phyloP scores from a whole-genome alignment of 331 rosid genomes.

The Acacia concinna region DNA sequence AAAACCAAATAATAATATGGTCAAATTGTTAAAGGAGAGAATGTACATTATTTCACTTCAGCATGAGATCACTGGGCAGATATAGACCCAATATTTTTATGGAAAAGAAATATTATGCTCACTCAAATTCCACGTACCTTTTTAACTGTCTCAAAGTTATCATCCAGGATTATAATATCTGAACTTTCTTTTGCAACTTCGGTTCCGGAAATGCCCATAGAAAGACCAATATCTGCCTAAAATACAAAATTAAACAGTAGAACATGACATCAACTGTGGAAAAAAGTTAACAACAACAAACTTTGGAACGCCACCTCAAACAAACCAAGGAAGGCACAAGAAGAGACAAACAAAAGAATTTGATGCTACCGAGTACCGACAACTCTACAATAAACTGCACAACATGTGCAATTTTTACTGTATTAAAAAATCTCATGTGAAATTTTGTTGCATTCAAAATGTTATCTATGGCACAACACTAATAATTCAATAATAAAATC shows the following conservation, averaged over 20 bases:
- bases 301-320: slow-evolving; percentile 27
- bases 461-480: neutral
- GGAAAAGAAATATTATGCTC: slow-evolving; percentile 1
- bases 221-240: slow-evolving; percentile 99
- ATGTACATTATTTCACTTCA: slow-evolving; percentile 1
- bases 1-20: slow-evolving; percentile 14
- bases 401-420: slow-evolving; percentile 16
- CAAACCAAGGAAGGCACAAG: slow-evolving; percentile 21
- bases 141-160: slow-evolving; percentile 91
- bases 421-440: slow-evolving; percentile 7
- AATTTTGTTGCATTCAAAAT: slow-evolving; percentile 20
- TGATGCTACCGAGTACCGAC: slow-evolving; percentile 6
- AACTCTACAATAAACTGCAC: slow-evolving; percentile 16
- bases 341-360: slow-evolving; percentile 17
- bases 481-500: slow-evolving; percentile 6
- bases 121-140: slow-evolving; percentile 51
- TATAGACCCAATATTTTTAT: neutral
- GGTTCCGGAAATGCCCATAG: slow-evolving; percentile 98
- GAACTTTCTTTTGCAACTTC: slow-evolving; percentile 99
- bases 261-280: slow-evolving; percentile 41
- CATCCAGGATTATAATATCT: slow-evolving; percentile 94
- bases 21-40: neutral
- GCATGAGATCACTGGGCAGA: slow-evolving; percentile 7
- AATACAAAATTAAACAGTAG: slow-evolving; percentile 42
- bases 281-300: slow-evolving; percentile 11